phyloP scores from a whole-genome alignment of 164 flowering plant species.

The Litsea cubeba region DNA sequence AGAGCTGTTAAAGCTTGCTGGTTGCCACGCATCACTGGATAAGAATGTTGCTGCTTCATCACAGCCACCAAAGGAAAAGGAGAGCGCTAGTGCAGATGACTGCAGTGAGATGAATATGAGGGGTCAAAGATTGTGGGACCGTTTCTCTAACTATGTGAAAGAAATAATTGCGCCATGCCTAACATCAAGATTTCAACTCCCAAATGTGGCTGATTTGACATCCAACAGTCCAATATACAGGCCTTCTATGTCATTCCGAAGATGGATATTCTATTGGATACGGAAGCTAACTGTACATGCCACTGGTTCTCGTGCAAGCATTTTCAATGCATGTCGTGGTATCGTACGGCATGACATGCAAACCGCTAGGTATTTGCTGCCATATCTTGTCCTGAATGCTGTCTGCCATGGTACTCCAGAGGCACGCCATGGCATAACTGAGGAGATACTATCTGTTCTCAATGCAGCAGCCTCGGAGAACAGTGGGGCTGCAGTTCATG shows the following conservation, averaged over 20 bases:
- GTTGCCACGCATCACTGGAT: slow-evolving; percentile 91
- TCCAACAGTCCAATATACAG: slow-evolving; percentile 72
- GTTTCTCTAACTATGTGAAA: slow-evolving; percentile 92
- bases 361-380: slow-evolving; percentile 83
- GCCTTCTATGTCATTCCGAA: slow-evolving; percentile 86
- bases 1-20: slow-evolving; percentile 91
- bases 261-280: slow-evolving; percentile 92
- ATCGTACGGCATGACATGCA: slow-evolving; percentile 97
- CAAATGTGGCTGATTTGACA: slow-evolving; percentile 65
- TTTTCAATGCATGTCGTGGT: slow-evolving; percentile 91
- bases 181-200: slow-evolving; percentile 92
- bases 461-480: slow-evolving; percentile 80
- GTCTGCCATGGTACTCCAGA: slow-evolving; percentile 87
- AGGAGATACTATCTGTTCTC: slow-evolving; percentile 90
- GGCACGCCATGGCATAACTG: slow-evolving; percentile 79
- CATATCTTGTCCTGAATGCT: slow-evolving; percentile 87
- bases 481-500: slow-evolving; percentile 50
- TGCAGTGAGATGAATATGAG: slow-evolving; percentile 42
- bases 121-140: slow-evolving; percentile 89
- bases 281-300: slow-evolving; percentile 77
- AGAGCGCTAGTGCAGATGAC: slow-evolving; percentile 15
- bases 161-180: slow-evolving; percentile 98
- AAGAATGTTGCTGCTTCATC: slow-evolving; percentile 42
- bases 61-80: slow-evolving; percentile 32
- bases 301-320: slow-evolving; percentile 83